Evolutionary conservation across 106 monocot species (phyloP), one percentile per base, ranked within the genome.

Genomic region (Platanthera zijinensis): DNA sequence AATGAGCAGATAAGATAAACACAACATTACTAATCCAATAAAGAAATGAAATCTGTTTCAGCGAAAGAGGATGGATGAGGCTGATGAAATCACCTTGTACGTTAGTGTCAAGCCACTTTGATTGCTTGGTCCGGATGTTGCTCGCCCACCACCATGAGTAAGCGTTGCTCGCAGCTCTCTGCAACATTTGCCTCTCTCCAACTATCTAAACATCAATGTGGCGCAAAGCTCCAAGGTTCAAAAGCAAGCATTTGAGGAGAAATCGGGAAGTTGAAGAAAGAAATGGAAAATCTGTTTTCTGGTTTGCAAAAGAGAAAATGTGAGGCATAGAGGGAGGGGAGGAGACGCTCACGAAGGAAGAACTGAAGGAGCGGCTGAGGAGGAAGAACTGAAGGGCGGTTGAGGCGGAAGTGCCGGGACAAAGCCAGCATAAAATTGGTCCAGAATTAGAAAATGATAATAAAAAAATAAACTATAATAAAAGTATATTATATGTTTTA

Each of bases 91-190:
- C 46, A 82, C 90, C 90, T 84, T 84, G 83, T 67, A 90, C 85
- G 74, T 79, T 83, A 68, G 67, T 84, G 77, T 85, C 85, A 6
- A 90, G 90, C 90, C 90, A 90, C 81, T 91, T 91, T 39, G 88
- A 88, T 63, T 91, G 91, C 82, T 84, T 88, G 72, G 86, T 88
- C 57, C 88, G 50, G 78, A 91, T 88, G 80, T 88, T 76, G 72
- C 88, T 88, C 15, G 91, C 91, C 91, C 91, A 91, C 91, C 88
- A 88, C 88, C 88, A 86, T 19, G 88, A 80, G 61, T 88, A 91
- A 10, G 91, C 91, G 72, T 88, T 91, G 84, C 88, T 88, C 52
- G 90, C 90, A 21, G 90, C 87, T 73, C 85, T 85, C 72, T 87
- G 87, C 85, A 90, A 77, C 90, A 90, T 87, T 74, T 61, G 14